Base-by-base conservation (phyloP, 306 rosid species). In the Ormosia semicastrata region DNA sequence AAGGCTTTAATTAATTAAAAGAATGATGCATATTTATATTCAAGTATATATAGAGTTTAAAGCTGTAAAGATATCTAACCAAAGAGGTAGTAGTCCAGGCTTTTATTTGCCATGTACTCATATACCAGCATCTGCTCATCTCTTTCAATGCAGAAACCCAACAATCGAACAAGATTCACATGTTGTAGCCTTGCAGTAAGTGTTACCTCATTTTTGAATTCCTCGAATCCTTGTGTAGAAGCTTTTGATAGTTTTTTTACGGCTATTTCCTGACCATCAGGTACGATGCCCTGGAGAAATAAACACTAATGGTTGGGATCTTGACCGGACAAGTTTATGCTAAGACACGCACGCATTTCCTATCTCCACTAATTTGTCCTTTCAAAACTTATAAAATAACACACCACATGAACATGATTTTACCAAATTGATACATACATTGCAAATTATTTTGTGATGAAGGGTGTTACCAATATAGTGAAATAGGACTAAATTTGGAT, bases 101-200 rank as follows among this genome's bases (percentile, higher is more conserved):
- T 90, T 62, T 73, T 71, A 77, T 87, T 89, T 2, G 87, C 88
- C 88, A 89, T 79, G 87, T 73, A 82, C 60, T 89, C 88, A 4
- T 89, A 87, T 47, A 87, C 63, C 77, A 87, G 32, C 84, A 89
- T 81, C 66, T 84, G 84, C 47, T 88, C 89, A 4, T 88, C 85
- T 13, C 71, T 64, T 10, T 82, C 78, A 12, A 47, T 62, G 81
- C 84, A 86, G 50, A 66, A 90, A 34, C 93, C 90, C 67, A 65
- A 12, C 54, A 81, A 12, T 24, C 80, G 68, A 24, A 81, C 86
- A 54, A 88, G 87, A 59, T 90, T 88, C 14, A 84, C 85, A 69
- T 90, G 93, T 24, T 90, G 90, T 12, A 90, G 77, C 33, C 86
- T 84, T 71, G 90, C 90, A 0, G 86, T 86, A 9, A 83, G 83